These are phyloP conservation scores for Panicum virgatum DNA, from an alignment of 202 grass and related monocot genomes.

Conservation along the genomic window DNA sequence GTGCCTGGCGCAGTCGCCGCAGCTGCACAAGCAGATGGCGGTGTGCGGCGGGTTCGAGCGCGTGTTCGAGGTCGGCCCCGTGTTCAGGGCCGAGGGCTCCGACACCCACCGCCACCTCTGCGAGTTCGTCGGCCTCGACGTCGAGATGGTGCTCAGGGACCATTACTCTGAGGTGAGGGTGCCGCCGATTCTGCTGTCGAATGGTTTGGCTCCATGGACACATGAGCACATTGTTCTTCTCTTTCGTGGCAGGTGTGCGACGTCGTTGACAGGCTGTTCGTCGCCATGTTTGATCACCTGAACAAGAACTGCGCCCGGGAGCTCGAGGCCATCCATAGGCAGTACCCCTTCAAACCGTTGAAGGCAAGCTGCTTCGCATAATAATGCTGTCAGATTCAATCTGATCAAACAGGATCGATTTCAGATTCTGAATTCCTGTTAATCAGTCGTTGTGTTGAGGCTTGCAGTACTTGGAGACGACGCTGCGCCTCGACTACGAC, in stretches of 20 bases:
- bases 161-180: constrained; percentile 55
- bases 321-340: background rate
- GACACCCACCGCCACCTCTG: constrained; percentile 78
- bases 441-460: background rate
- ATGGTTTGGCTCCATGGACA: background rate
- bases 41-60: constrained; percentile 68
- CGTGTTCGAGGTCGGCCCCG: constrained; percentile 72
- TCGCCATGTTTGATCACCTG: constrained; percentile 18
- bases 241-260: background rate
- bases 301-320: constrained; percentile 5
- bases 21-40: constrained; percentile 70
- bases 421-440: no score
- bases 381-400: background rate
- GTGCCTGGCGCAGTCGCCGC: constrained; percentile 75
- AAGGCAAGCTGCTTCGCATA: background rate
- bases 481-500: constrained; percentile 1
- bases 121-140: constrained; percentile 73
- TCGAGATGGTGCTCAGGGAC: constrained; percentile 64
- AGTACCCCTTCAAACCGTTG: constrained; percentile 7
- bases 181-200: background rate
- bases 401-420: background rate
- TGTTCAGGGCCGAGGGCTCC: constrained; percentile 70
- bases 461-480: constrained; percentile 17
- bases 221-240: background rate
- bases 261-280: constrained; percentile 25